Base-by-base conservation (phyloP, 2,329 filamentous ascomycete species). In the Thelonectria discophora region DNA sequence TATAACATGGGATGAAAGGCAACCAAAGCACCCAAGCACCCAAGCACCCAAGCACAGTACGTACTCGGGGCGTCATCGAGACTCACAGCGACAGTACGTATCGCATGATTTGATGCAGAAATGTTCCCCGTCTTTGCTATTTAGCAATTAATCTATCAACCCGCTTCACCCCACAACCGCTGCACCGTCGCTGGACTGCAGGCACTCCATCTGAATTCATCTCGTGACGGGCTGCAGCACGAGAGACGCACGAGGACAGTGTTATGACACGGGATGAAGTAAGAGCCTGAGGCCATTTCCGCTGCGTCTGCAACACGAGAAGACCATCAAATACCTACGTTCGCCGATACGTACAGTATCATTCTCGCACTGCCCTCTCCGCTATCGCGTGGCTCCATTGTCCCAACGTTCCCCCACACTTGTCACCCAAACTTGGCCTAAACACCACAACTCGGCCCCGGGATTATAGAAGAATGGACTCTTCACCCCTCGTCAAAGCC, bases 401-500 rank as follows among this genome's bases (percentile, higher is more conserved):
- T 24, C 12, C 32, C 32, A 52, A 42, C 32, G 30, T 55, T 49
- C 53, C 58, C 58, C 50, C 58, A 43, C 48, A 48, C 43, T 30
- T 30, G 27, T 30, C 47, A 37, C 6, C 21, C 21, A 6, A 15
- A 34, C 24, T 49, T 43, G 57, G 30, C 21, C 39, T 17, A 30
- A 32, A 51, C 50, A 46, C 46, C 49, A 21, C 42, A 21, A 24
- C 11, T 5, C 39, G 18, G 39, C 46, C 45, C 20, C 20, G 17
- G 27, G 17, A 47, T 18, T 43, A 37, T 37, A 70, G 21, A 58
- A 72, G 15, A 51, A 80, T 80, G 78, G 78, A 80, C 34, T 71
- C 73, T 3, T 77, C 78, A 9, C 75, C 78, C 34, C 69, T 79
- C 51, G 67, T 73, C 39, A 75, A 94, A 87, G 94, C 94, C 65